Evolutionary conservation across 352 stramenopile genomes (phyloP).

Genomic region (Pythium phragmitis): DNA sequence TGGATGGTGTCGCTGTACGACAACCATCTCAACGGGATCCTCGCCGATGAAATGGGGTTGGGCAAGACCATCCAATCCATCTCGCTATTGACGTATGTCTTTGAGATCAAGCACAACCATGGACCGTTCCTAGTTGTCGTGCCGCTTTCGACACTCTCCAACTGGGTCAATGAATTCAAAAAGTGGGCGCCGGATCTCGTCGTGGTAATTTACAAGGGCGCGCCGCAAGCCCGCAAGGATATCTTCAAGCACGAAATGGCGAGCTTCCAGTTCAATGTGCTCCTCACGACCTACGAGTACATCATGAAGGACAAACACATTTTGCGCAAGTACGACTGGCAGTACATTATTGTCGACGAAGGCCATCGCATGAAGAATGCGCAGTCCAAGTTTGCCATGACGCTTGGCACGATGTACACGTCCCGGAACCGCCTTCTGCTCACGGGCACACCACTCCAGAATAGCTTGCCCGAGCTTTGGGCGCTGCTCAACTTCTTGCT

Average conservation of each 20-base stretch:
- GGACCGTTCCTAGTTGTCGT: conserved; percentile 98
- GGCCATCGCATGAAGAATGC: conserved; percentile 93
- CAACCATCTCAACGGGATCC: conserved; percentile 98
- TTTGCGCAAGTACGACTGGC: conserved; percentile 89
- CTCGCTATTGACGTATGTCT: conserved; percentile 81
- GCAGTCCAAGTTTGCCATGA: conserved; percentile 90
- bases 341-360: conserved; percentile 94
- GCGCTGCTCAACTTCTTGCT: conserved; percentile 91
- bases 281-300: conserved; percentile 95
- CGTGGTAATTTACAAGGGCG: conserved; percentile 95
- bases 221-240: conserved; percentile 79
- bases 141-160: conserved; percentile 93
- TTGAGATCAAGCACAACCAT: conserved; percentile 83
- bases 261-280: conserved; percentile 89
- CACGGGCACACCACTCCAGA: conserved; percentile 98
- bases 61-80: conserved; percentile 90
- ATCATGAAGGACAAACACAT: conserved; percentile 92
- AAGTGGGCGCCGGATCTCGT: conserved; percentile 96
- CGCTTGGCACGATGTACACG: conserved; percentile 78
- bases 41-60: conserved; percentile 97
- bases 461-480: conserved; percentile 95
- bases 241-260: conserved; percentile 81
- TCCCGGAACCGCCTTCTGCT: conserved; percentile 93
- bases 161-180: conserved; percentile 94
- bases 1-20: conserved; percentile 99